Percentiles rank a stretch among this genome's conserved stretches.
Conservation (phyloP, 441 rosid genomes). For the Euphorbia celastroides region DNA sequence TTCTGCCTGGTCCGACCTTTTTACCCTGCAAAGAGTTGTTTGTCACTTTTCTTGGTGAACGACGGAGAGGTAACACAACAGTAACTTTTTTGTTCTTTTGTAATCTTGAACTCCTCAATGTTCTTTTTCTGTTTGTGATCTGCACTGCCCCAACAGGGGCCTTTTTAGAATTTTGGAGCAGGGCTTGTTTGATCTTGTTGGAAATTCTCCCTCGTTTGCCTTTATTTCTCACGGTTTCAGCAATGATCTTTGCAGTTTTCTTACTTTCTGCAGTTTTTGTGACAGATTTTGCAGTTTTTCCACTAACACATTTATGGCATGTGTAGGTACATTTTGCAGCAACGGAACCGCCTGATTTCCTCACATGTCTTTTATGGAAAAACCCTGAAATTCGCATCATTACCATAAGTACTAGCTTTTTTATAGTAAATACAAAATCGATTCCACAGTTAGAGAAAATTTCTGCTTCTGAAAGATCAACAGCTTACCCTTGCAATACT, state of each 20-base stretch:
- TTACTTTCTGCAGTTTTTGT: conserved; percentile 26
- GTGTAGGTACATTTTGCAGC: conserved; percentile 38
- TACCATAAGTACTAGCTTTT: conserved; percentile 14
- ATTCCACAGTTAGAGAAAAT: neutral
- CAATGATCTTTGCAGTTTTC: conserved; percentile 27
- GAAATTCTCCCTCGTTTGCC: conserved; percentile 32
- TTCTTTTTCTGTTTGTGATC: conserved; percentile 34
- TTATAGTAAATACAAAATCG: neutral
- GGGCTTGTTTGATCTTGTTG: conserved; percentile 30
- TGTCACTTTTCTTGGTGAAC: conserved; percentile 68
- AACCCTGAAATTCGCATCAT: conserved; percentile 48
- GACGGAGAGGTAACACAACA: conserved; percentile 64
- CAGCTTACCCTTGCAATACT: conserved; percentile 67
- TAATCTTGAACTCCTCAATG: conserved; percentile 27
- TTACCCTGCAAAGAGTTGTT: conserved; percentile 40
- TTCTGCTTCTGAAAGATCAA: conserved; percentile 16
- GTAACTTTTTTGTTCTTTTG: conserved; percentile 46
- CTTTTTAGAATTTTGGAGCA: conserved; percentile 40
- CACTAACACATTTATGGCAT: conserved; percentile 59
- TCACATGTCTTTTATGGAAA: conserved; percentile 79
- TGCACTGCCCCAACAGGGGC: conserved; percentile 33
- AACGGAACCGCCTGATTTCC: conserved; percentile 47
- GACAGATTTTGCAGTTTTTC: conserved; percentile 30
- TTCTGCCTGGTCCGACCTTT: conserved; percentile 36
- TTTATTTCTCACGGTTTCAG: conserved; percentile 30